Percentiles rank a stretch among this genome's conserved stretches.
Evolutionary conservation across 331 rosid species (phyloP).

Genomic region (Spiraea crenata): DNA sequence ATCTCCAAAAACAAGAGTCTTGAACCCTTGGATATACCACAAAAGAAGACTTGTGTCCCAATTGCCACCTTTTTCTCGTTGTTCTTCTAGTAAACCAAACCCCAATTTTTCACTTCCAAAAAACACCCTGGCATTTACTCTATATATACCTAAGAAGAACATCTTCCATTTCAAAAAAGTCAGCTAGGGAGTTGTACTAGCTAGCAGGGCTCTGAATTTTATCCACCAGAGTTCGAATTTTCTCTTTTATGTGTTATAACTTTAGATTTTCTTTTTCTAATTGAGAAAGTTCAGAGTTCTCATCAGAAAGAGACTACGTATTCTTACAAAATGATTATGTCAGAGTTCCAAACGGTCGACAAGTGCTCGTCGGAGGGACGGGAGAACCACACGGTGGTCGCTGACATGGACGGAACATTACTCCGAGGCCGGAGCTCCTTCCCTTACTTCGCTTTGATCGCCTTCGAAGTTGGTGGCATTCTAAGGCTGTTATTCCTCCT

Average conservation of each 20-base stretch:
- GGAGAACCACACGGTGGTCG: slow-evolving; percentile 31
- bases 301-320: too few species aligned
- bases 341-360: slow-evolving; percentile 29
- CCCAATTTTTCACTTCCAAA: neutral
- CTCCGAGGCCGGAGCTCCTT: slow-evolving; percentile 70
- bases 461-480: slow-evolving; percentile 73
- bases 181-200: neutral
- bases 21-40: neutral
- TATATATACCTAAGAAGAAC: slow-evolving; percentile 3
- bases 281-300: too few species aligned
- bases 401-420: slow-evolving; percentile 68
- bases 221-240: too few species aligned
- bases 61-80: neutral
- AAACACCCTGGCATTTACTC: neutral
- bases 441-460: slow-evolving; percentile 70
- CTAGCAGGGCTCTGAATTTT: neutral
- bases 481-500: slow-evolving; percentile 57
- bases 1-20: slow-evolving; percentile 3
- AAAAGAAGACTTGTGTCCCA: neutral
- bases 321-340: neutral
- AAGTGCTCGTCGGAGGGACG: slow-evolving; percentile 32
- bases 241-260: too few species aligned
- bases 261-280: too few species aligned
- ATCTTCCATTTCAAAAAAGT: neutral
- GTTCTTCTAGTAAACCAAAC: neutral